Conservation (phyloP, 306 rosid genomes). For the Delonix regia region DNA sequence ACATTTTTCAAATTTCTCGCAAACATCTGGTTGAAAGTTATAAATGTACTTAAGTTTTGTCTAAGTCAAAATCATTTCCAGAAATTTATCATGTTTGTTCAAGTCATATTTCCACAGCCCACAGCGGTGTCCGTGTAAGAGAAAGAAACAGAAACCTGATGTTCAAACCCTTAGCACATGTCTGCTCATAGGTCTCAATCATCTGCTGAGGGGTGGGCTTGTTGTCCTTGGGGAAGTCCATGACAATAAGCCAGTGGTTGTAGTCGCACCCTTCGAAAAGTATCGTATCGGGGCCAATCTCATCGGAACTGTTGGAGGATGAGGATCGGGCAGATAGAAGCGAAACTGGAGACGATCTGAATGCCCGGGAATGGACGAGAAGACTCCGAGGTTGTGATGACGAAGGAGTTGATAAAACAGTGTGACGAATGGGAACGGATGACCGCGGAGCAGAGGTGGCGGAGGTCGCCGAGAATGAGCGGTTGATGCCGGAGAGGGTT, state of each 20-base stretch:
- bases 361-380: conserved; percentile 41
- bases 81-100: background rate
- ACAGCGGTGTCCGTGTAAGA: background rate
- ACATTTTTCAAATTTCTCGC: background rate
- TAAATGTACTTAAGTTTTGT: background rate
- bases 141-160: conserved; percentile 56
- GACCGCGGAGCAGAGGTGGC: conserved; percentile 3
- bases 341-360: conserved; percentile 46
- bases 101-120: background rate
- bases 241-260: conserved; percentile 83
- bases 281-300: conserved; percentile 68
- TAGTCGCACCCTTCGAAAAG: conserved; percentile 92
- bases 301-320: conserved; percentile 33
- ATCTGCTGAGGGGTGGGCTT: conserved; percentile 61
- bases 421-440: conserved; percentile 3
- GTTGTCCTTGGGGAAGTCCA: conserved; percentile 61
- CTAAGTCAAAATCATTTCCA: background rate
- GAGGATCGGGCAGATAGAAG: conserved; percentile 45
- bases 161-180: conserved; percentile 78
- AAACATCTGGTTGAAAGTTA: background rate
- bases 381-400: conserved; percentile 1
- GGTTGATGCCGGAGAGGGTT: conserved; percentile 44
- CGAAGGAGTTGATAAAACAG: conserved; percentile 16
- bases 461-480: conserved; percentile 32
- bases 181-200: conserved; percentile 66